phyloP scores from a whole-genome alignment of 441 rosid species.

The Viola pubescens region DNA sequence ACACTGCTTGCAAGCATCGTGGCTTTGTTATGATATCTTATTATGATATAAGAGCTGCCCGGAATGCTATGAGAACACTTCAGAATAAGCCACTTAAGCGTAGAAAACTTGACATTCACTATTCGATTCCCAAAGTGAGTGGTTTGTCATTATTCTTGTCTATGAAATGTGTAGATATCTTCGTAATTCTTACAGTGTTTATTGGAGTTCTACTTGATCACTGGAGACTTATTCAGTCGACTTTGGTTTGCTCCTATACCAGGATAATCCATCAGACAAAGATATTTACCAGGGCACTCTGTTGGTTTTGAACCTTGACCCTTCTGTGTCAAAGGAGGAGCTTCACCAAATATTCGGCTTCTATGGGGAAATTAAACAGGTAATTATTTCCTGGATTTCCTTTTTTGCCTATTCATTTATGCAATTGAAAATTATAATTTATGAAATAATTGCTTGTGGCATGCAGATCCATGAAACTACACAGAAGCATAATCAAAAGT shows the following conservation, averaged over 20 bases:
- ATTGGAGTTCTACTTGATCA: conserved; percentile 3
- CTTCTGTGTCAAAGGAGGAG: conserved; percentile 49
- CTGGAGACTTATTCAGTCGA: conserved; percentile 8
- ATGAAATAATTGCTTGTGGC: conserved; percentile 11
- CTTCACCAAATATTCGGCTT: conserved; percentile 47
- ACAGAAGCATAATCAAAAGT: conserved; percentile 34
- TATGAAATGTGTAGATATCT: not conserved
- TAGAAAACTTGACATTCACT: conserved; percentile 50
- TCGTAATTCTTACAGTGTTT: conserved; percentile 7
- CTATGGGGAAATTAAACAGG: conserved; percentile 59
- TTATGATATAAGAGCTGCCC: conserved; percentile 53
- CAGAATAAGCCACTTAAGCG: conserved; percentile 39
- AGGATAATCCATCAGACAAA: conserved; percentile 49
- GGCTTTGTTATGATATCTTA: conserved; percentile 58
- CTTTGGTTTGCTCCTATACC: conserved; percentile 15
- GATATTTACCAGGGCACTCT: conserved; percentile 50
- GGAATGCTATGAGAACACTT: conserved; percentile 46
- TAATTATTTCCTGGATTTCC: conserved; percentile 16
- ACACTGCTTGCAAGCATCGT: conserved; percentile 52
- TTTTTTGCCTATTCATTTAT: conserved; percentile 12
- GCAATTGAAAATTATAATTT: not conserved
- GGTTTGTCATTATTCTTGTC: not conserved
- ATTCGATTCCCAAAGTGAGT: conserved; percentile 47
- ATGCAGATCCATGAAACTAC: conserved; percentile 48
- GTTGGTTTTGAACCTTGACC: conserved; percentile 43